Evolutionary conservation across 345 rosid species (phyloP).

Genomic region (Bruguiera parviflora): DNA sequence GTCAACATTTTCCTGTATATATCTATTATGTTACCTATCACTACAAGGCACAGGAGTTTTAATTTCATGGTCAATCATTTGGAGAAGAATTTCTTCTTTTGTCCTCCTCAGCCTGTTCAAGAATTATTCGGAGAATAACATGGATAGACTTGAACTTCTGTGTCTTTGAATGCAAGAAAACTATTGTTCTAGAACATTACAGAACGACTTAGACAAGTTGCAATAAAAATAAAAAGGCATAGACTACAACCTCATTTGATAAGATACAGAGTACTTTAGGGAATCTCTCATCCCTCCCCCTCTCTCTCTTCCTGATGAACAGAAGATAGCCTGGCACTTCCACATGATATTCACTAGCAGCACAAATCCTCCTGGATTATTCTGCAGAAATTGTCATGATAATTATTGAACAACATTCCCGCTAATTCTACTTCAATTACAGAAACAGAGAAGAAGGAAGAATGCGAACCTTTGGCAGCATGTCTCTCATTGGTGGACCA

Average conservation of each 20-base stretch:
- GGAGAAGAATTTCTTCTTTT: conserved; percentile 52
- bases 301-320: no score
- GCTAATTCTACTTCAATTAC: no score
- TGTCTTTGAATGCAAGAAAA: not conserved
- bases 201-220: not conserved
- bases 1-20: no score
- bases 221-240: not conserved
- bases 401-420: no score
- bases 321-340: no score
- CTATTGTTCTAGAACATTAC: not conserved
- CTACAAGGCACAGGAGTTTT: not conserved
- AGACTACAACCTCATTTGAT: conserved; percentile 46
- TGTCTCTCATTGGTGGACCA: no score
- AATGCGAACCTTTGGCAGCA: no score
- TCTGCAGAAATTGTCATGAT: no score
- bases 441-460: no score
- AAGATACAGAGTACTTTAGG: conserved; percentile 39
- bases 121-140: not conserved
- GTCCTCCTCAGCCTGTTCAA: conserved; percentile 66
- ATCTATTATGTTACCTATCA: no score
- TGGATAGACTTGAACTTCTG: not conserved
- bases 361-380: no score
- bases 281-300: not conserved
- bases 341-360: no score
- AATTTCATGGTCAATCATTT: conserved; percentile 43